Evolutionary conservation across 768 basidiomycete species (phyloP).

Genomic region (Neoboletus magnificus): DNA sequence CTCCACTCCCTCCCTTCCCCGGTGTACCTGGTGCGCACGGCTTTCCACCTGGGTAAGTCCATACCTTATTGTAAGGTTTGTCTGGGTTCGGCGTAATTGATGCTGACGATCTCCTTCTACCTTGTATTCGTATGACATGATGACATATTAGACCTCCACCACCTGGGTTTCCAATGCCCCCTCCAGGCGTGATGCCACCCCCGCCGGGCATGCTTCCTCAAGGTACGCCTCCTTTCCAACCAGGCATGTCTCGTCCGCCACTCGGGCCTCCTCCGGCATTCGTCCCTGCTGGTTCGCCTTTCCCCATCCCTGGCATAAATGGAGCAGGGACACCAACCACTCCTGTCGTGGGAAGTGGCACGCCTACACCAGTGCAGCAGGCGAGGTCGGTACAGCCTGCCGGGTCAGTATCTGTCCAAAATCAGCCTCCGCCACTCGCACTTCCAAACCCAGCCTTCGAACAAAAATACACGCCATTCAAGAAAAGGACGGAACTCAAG

Average conservation of each 20-base stretch:
- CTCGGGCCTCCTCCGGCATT: constrained; percentile 37
- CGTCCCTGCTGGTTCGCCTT: constrained; percentile 33
- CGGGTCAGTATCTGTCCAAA: constrained; percentile 23
- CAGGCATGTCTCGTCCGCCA: constrained; percentile 36
- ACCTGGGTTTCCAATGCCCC: constrained; percentile 54
- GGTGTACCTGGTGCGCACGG: constrained; percentile 46
- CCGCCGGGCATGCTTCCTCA: constrained; percentile 37
- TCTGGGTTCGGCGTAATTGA: constrained; percentile 12
- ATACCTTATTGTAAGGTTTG: constrained; percentile 11
- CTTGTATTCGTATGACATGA: constrained; percentile 8
- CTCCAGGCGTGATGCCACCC: constrained; percentile 35
- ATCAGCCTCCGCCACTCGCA: constrained; percentile 29
- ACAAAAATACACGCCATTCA: constrained; percentile 71
- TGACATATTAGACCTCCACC: constrained; percentile 41
- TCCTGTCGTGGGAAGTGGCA: constrained; percentile 23
- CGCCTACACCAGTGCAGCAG: constrained; percentile 17
- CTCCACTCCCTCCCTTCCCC: constrained; percentile 40
- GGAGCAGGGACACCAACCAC: constrained; percentile 17
- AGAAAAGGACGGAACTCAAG: constrained; percentile 72
- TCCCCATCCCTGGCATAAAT: constrained; percentile 24
- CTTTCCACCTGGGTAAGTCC: constrained; percentile 56
- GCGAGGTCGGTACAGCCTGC: constrained; percentile 12
- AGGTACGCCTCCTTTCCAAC: constrained; percentile 36
- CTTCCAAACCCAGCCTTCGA: constrained; percentile 56
- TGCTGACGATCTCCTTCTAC: constrained; percentile 18